Base-by-base conservation (phyloP, 2,329 filamentous ascomycete genomes). In the Lachnellula occidentalis region DNA sequence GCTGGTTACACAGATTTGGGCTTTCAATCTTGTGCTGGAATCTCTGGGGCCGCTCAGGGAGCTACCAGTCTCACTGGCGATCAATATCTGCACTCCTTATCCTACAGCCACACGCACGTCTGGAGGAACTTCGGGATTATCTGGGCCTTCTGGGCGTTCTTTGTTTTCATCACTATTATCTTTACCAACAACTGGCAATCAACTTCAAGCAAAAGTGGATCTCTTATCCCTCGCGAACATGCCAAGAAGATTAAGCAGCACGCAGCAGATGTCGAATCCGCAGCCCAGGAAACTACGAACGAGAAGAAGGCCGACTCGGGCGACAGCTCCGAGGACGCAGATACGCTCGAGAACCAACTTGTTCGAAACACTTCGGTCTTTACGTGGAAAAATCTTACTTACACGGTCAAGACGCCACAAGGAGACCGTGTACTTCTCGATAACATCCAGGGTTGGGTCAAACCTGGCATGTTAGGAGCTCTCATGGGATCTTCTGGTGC, bases 361-460 rank as follows among this genome's bases (percentile, higher is more conserved):
- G 70, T 84, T 31, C 78, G 78, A 24, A 87, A 88, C 67, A 85
- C 79, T 0, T 85, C 82, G 0, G 75, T 87, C 0, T 88, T 90
- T 62, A 90, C 87, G 1, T 91, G 87, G 85, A 86, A 86, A 66
- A 79, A 88, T 55, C 78, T 91, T 0, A 62, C 60, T 0, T 90
- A 90, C 65, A 87, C 81, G 0, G 86, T 91, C 56, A 78, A 82
- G 60, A 83, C 80, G 0, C 75, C 78, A 0, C 68, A 71, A 1
- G 81, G 80, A 6, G 74, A 90, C 78, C 82, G 86, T 7, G 75
- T 80, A 11, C 82, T 95, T 55, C 75, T 95, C 8, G 84, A 94
- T 59, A 80, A 92, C 53, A 87, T 95, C 1, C 83, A 91, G 60
- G 90, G 90, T 2, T 95, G 87, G 81, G 83, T 88, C 58, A 87